Evolutionary conservation across 305 asterid genomes (phyloP), one percentile per base, ranked within the genome.

Genomic region (Euphrasia arctica): DNA sequence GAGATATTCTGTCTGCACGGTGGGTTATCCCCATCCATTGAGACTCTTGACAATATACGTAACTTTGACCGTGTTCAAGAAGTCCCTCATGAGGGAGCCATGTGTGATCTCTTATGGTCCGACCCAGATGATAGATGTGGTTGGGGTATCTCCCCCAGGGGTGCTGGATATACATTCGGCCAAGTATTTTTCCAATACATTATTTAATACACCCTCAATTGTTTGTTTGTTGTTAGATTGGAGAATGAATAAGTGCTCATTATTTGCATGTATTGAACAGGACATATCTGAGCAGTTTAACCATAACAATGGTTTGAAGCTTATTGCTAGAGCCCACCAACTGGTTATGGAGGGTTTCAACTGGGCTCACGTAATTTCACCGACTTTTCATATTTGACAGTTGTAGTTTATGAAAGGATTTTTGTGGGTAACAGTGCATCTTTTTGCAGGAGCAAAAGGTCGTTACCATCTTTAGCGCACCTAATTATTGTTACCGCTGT

Each of bases 81-180:
- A 70, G 91, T 85, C 72, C 91, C 91, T 48, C 91, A 85, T 42
- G 91, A 85, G 49, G 91, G 91, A 3, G 82, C 91, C 51, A 85
- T 85, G 91, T 85, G 91, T 61, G 91, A 85, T 75, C 86, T 85
- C 27, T 64, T 85, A 66, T 85, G 91, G 91, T 85, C 91, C 45
- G 91, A 85, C 58, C 91, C 89, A 34, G 91, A 85, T 78, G 91
- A 85, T 65, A 86, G 91, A 34, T 82, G 86, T 60, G 91, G 91
- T 72, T 85, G 89, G 91, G 91, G 91, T 58, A 85, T 85, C 65
- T 85, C 91, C 45, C 89, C 91, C 4, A 73, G 91, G 74, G 91
- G 91, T 52, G 91, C 89, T 74, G 91, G 91, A 61, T 85, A 85
- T 73, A 85, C 89, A 29, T 85, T 85, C 76, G 91, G 89, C 75